Evolutionary conservation across 768 basidiomycete species (phyloP).

Genomic region (Termitomyces eurrhizus): DNA sequence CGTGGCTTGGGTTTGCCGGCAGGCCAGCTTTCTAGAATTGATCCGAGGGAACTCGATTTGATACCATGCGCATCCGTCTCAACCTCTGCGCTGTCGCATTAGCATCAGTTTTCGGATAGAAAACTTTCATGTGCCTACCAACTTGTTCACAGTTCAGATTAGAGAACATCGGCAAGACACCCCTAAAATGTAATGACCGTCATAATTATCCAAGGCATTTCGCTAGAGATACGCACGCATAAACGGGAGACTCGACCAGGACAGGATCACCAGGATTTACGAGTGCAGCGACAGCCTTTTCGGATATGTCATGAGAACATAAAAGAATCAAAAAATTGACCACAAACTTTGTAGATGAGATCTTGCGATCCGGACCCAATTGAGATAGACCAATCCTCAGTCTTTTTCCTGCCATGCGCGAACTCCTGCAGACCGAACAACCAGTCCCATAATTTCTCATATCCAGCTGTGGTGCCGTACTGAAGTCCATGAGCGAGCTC

Average conservation of each 20-base stretch:
- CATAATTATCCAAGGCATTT: constrained; percentile 7
- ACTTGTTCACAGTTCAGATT: constrained; percentile 49
- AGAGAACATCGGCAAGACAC: constrained; percentile 58
- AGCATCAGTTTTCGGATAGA: not conserved
- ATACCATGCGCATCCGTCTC: constrained; percentile 70
- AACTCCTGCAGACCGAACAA: constrained; percentile 65
- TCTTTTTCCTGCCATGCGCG: constrained; percentile 58
- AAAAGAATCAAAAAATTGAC: not conserved
- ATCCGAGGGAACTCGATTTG: constrained; percentile 47
- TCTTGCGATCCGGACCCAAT: constrained; percentile 89
- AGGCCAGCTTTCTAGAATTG: constrained; percentile 69
- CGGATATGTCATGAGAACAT: not conserved
- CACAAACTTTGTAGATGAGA: constrained; percentile 62
- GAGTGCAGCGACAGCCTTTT: constrained; percentile 68
- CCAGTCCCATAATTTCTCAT: constrained; percentile 65
- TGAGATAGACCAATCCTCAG: constrained; percentile 71
- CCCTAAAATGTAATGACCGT: constrained; percentile 30
- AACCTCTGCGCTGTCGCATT: constrained; percentile 43
- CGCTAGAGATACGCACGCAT: constrained; percentile 43
- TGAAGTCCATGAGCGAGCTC: constrained; percentile 72
- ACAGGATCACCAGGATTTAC: constrained; percentile 75
- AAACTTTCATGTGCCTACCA: constrained; percentile 32
- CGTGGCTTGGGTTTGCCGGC: constrained; percentile 62
- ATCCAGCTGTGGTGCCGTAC: constrained; percentile 69
- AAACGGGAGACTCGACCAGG: constrained; percentile 78